Evolutionary conservation across 2,329 filamentous ascomycete genomes (phyloP).

Genomic region (Pseudocercospora ulei): DNA sequence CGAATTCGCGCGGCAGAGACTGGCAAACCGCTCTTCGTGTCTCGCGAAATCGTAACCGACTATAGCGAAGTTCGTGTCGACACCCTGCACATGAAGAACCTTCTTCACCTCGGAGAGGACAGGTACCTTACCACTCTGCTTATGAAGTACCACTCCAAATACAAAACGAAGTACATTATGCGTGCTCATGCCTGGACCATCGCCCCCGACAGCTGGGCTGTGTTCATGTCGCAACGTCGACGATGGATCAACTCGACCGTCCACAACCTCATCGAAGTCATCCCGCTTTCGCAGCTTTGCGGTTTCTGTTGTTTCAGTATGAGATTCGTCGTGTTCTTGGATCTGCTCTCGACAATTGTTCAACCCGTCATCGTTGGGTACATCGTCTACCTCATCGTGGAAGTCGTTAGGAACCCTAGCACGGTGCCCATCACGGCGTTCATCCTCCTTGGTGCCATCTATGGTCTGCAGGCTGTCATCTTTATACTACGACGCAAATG

Average conservation of each 20-base stretch:
- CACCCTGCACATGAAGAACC: slow-evolving; percentile 96
- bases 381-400: slow-evolving; percentile 77
- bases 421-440: slow-evolving; percentile 77
- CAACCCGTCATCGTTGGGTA: slow-evolving; percentile 87
- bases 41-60: slow-evolving; percentile 74
- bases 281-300: slow-evolving; percentile 85
- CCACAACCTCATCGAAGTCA: slow-evolving; percentile 92
- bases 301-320: slow-evolving; percentile 99
- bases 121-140: slow-evolving; percentile 91
- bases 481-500: slow-evolving; percentile 95
- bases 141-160: slow-evolving; percentile 81
- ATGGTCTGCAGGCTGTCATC: slow-evolving; percentile 85
- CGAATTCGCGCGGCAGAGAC: slow-evolving; percentile 87
- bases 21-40: slow-evolving; percentile 93
- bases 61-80: slow-evolving; percentile 94
- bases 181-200: slow-evolving; percentile 92
- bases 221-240: slow-evolving; percentile 96
- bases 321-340: slow-evolving; percentile 93
- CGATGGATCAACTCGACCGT: slow-evolving; percentile 99
- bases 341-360: slow-evolving; percentile 81
- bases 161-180: slow-evolving; percentile 97
- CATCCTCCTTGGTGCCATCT: slow-evolving; percentile 85
- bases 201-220: slow-evolving; percentile 82
- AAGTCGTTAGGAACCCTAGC: slow-evolving; percentile 52
- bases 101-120: slow-evolving; percentile 94